Percentiles rank a stretch among this genome's conserved stretches.
Conservation (phyloP, 805 yeast species). For the Lachancea quebecensis region DNA sequence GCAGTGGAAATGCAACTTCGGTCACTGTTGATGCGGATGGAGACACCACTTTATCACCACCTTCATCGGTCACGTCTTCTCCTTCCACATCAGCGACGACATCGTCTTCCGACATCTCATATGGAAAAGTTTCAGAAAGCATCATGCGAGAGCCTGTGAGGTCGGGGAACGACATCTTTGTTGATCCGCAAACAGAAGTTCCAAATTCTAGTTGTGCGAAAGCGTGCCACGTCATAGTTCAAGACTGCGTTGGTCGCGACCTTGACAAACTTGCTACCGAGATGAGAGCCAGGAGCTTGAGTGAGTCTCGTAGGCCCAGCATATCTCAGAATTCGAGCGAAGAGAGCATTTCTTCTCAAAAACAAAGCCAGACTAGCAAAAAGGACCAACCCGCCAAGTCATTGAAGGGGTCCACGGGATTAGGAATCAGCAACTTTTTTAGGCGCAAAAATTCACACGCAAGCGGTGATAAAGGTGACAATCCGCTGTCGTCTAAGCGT, state of each 20-base stretch:
- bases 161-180: background rate
- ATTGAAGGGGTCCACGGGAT: constrained; percentile 12
- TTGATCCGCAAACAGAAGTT: background rate
- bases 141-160: background rate
- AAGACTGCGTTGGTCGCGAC: constrained; percentile 8
- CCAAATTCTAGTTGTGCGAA: background rate
- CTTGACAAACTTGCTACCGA: background rate
- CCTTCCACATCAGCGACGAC: background rate
- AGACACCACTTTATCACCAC: background rate
- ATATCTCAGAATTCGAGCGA: constrained; percentile 1
- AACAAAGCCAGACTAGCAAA: background rate
- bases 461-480: constrained; percentile 1
- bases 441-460: constrained; percentile 16
- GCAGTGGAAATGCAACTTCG: background rate
- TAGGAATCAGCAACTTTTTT: constrained; percentile 25
- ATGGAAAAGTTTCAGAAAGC: background rate
- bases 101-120: background rate
- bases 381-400: constrained; percentile 7
- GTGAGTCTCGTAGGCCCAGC: background rate
- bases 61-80: background rate
- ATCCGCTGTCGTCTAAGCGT: background rate
- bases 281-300: background rate
- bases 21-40: background rate
- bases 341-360: constrained; percentile 1
- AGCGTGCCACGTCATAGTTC: background rate